These are phyloP conservation scores for Capsicum rhomboideum DNA, from an alignment of 257 asterid species.

Conservation along the genomic window DNA sequence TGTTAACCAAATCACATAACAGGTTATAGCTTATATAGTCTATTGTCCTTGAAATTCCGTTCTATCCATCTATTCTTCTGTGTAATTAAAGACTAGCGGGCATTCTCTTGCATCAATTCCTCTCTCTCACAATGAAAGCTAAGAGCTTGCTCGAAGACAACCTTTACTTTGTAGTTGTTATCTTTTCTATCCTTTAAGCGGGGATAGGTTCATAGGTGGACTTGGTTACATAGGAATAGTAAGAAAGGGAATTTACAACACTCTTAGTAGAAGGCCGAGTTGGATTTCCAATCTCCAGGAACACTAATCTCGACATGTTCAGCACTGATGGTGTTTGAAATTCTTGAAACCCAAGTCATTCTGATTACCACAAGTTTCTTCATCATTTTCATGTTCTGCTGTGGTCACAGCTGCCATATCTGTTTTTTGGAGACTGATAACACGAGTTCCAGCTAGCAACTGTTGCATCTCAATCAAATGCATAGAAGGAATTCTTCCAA, in stretches of 20 bases:
- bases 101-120: neutral
- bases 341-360: neutral
- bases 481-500: neutral
- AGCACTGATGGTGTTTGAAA: neutral
- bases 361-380: neutral
- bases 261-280: neutral
- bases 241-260: no score
- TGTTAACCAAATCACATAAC: neutral
- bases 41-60: neutral
- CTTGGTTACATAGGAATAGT: no score
- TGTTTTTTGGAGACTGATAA: neutral
- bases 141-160: neutral
- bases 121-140: neutral
- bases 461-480: neutral
- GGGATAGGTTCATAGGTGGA: neutral
- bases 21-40: neutral
- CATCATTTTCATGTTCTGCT: constrained; percentile 4
- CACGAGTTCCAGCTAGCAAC: neutral
- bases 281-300: neutral
- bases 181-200: neutral
- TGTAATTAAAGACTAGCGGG: neutral
- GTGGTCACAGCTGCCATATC: neutral
- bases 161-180: neutral
- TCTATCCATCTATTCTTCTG: no score
- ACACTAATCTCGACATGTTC: neutral